These are phyloP conservation scores for Thyridium curvatum DNA, from an alignment of 2,329 filamentous ascomycete genomes.

Conservation along the genomic window DNA sequence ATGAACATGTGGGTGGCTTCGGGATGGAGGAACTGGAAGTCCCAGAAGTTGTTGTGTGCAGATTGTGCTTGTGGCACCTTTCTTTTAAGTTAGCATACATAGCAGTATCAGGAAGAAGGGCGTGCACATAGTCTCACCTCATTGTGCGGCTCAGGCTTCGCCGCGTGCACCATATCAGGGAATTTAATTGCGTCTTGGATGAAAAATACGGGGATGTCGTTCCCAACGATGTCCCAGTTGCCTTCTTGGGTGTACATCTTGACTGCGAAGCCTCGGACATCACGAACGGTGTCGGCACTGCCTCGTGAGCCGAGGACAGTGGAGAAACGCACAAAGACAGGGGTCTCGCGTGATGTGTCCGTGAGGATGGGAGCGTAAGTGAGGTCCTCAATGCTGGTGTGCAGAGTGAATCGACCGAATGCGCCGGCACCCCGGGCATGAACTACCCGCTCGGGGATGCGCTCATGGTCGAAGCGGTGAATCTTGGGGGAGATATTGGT, in stretches of 20 bases:
- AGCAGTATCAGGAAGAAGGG: not conserved
- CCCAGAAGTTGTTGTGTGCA: constrained; percentile 74
- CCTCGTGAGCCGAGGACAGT: constrained; percentile 71
- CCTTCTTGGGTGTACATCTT: constrained; percentile 76
- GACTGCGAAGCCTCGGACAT: constrained; percentile 73
- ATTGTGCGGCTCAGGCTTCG: constrained; percentile 64
- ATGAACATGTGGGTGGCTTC: constrained; percentile 75
- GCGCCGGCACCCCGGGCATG: constrained; percentile 23
- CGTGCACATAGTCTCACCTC: constrained; percentile 36
- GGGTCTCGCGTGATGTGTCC: constrained; percentile 55
- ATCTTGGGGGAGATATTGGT: constrained; percentile 36
- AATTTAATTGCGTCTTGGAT: constrained; percentile 73
- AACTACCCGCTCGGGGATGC: constrained; percentile 25
- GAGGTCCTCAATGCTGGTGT: constrained; percentile 56
- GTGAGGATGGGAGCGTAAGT: constrained; percentile 58
- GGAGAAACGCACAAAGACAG: constrained; percentile 68
- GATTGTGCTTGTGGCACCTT: constrained; percentile 56
- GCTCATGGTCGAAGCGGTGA: constrained; percentile 64
- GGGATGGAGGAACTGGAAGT: constrained; percentile 61
- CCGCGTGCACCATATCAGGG: constrained; percentile 56
- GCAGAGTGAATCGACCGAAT: constrained; percentile 54
- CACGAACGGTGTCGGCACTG: constrained; percentile 75
- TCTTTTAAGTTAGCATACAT: not conserved
- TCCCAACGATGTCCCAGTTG: constrained; percentile 70
- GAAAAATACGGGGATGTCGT: constrained; percentile 72